Percentiles rank a stretch among this genome's conserved stretches.
Evolutionary conservation across 352 stramenopile species (phyloP).

Genomic region (Phytophthora pseudosyringae): DNA sequence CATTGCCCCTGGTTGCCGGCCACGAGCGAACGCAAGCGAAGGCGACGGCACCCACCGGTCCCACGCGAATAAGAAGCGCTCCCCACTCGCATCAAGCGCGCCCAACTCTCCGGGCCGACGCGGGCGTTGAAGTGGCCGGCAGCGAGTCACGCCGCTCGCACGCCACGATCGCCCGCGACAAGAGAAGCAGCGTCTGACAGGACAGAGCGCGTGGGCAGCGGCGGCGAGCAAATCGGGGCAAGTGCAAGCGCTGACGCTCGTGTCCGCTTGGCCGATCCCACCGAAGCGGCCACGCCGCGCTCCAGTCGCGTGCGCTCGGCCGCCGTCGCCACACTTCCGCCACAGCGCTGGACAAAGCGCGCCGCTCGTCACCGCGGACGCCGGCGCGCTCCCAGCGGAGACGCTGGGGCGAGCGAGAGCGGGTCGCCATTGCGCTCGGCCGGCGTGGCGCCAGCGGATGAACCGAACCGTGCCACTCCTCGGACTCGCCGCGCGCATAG

Average conservation of each 20-base stretch:
- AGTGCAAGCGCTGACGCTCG: neutral
- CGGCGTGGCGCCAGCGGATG: slow-evolving; percentile 9
- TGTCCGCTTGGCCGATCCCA: neutral
- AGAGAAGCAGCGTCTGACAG: slow-evolving; percentile 11
- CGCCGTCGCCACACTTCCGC: slow-evolving; percentile 2
- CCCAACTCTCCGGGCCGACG: slow-evolving; percentile 13
- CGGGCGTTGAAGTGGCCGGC: slow-evolving; percentile 18
- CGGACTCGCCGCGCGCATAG: slow-evolving; percentile 19
- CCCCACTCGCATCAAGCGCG: slow-evolving; percentile 8
- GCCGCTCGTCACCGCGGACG: neutral
- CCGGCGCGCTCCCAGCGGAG: slow-evolving; percentile 9
- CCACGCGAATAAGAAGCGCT: slow-evolving; percentile 36
- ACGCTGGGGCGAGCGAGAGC: slow-evolving; percentile 32
- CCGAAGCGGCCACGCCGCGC: slow-evolving; percentile 7
- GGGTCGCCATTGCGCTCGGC: slow-evolving; percentile 14
- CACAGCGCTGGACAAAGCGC: slow-evolving; percentile 18
- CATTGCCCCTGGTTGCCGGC: slow-evolving; percentile 3
- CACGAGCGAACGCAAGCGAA: slow-evolving; percentile 8
- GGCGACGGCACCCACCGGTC: slow-evolving; percentile 23
- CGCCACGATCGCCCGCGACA: slow-evolving; percentile 13
- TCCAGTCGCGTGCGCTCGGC: neutral
- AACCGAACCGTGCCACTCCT: slow-evolving; percentile 32
- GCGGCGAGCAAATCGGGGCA: neutral
- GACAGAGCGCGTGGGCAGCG: slow-evolving; percentile 1
- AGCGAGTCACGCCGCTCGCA: slow-evolving; percentile 15